Evolutionary conservation across 2,329 filamentous ascomycete species (phyloP), one percentile per base, ranked within the genome.

Genomic region (Sporothrix inflata): DNA sequence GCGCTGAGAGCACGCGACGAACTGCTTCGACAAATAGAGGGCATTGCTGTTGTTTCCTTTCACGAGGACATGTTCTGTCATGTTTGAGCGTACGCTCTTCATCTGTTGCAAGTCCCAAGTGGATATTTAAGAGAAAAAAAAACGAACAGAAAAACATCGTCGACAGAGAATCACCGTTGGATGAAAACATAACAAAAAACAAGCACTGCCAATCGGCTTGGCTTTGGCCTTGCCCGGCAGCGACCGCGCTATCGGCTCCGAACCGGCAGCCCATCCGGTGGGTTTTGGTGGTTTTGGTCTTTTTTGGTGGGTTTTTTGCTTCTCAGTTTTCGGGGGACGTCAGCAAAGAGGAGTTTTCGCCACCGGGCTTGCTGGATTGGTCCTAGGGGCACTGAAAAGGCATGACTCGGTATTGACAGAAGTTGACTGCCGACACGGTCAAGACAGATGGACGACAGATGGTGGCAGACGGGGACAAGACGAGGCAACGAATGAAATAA

Each of bases 161-260:
- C 3, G 30, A 53, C 49, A 19, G 47, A 21, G 12, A 53, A 53
- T 24, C n/a, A 53, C 49, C n/a, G n/a, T n/a, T n/a, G n/a, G 6
- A 1, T 5, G 19, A 51, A n/a, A 24, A 24, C 4, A 34, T 6
- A 34, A 34, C 30, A 34, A 53, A 34, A 57, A 57, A 34, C 53
- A 57, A 57, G 53, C 53, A 57, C 14, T 34, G 14, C 27, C 27
- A 34, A 2, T 24, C 14, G 19, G 45, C 45, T 47, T 47, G 51
- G 51, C 30, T 6, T 34, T 34, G 30, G 30, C 6, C 30, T 34
- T 34, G 30, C 30, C 30, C 30, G 30, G 30, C 51, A 30, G 24
- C 12, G 51, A 30, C 4, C 34, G 53, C 60, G 38, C 60, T 27
- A 65, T 65, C 60, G 60, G 60, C n/a, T 65, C 60, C 60, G 60